phyloP scores from a whole-genome alignment of 345 rosid species.

The Linum lewisii region DNA sequence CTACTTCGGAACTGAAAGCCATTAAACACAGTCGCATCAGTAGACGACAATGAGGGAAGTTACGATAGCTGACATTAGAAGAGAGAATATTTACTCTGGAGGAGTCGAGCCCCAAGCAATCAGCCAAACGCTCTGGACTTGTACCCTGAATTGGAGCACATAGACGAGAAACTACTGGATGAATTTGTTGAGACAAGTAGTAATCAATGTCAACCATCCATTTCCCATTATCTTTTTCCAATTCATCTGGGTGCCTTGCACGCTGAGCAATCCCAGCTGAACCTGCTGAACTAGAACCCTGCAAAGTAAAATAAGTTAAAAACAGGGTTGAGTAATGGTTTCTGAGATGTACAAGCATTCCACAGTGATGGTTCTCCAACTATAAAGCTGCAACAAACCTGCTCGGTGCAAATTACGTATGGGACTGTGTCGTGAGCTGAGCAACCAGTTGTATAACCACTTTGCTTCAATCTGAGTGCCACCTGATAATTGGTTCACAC shows the following conservation, averaged over 20 bases:
- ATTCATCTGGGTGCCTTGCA: conserved; percentile 94
- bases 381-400: conserved; percentile 37
- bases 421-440: conserved; percentile 81
- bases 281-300: conserved; percentile 55
- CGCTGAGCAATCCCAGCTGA: conserved; percentile 84
- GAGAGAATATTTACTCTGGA: conserved; percentile 52
- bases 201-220: conserved; percentile 96
- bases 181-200: conserved; percentile 96
- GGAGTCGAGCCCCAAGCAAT: conserved; percentile 94
- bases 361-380: conserved; percentile 4
- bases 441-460: conserved; percentile 73
- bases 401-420: conserved; percentile 84
- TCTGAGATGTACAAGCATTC: conserved; percentile 1
- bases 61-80: neutral
- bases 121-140: conserved; percentile 86
- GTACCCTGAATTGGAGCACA: conserved; percentile 97
- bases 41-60: conserved; percentile 3
- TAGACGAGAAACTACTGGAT: conserved; percentile 88
- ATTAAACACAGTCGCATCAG: conserved; percentile 5
- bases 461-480: conserved; percentile 82
- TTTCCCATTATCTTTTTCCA: conserved; percentile 62
- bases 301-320: conserved; percentile 13
- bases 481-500: conserved; percentile 46
- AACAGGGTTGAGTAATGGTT: conserved; percentile 1
- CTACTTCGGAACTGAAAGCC: conserved; percentile 55